A percentile compares a stretch with the other conserved stretches of the same genome.
These are phyloP conservation scores for Moricandia arvensis DNA, from an alignment of 345 rosid species.

Conservation along the genomic window DNA sequence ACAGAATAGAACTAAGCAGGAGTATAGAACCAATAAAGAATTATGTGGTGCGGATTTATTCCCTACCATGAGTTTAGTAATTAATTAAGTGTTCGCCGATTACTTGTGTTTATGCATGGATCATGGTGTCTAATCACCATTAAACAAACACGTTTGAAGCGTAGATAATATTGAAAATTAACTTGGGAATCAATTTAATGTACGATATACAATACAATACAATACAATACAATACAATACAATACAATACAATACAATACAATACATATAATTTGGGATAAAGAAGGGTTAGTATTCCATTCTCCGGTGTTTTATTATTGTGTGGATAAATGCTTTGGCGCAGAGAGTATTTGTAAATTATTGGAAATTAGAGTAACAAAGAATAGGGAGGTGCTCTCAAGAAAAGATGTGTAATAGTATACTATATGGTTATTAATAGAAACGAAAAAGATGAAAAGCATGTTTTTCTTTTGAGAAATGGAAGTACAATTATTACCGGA, in stretches of 20 bases:
- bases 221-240: too few relatives aligned
- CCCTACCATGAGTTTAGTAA: too few relatives aligned
- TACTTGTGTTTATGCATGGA: constrained; percentile 9
- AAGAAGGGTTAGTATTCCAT: too few relatives aligned
- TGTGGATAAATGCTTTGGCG: background rate
- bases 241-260: too few relatives aligned
- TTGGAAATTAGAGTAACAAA: too few relatives aligned
- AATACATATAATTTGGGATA: too few relatives aligned
- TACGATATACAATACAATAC: too few relatives aligned
- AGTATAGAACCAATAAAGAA: background rate
- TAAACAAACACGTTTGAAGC: background rate
- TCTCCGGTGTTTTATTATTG: background rate
- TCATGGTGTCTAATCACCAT: background rate
- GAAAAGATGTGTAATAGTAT: background rate
- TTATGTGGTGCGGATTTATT: too few relatives aligned
- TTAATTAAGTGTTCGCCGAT: background rate
- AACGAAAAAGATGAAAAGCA: background rate
- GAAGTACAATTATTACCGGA: constrained; percentile 26
- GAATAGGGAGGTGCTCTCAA: background rate
- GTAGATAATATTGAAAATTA: constrained; percentile 13
- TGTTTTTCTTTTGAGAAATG: constrained; percentile 27
- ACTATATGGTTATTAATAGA: background rate
- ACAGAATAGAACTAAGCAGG: background rate
- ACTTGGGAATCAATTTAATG: too few relatives aligned
- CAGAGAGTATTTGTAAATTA: background rate